phyloP scores from a whole-genome alignment of 495 filamentous ascomycete genomes.

The Talaromyces stipitatus region DNA sequence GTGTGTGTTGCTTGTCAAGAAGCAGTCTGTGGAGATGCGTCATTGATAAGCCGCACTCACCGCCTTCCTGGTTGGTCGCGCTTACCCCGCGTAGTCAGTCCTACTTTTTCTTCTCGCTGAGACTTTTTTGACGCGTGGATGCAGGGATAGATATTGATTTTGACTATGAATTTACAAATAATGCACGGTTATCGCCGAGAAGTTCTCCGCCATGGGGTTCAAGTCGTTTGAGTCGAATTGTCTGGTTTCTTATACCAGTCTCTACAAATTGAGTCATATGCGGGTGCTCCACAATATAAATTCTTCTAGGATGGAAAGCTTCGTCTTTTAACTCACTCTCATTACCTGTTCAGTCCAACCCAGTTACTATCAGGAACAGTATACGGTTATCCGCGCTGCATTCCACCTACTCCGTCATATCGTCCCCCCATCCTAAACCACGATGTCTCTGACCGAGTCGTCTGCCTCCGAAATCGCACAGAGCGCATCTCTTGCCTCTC shows the following conservation, averaged over 20 bases:
- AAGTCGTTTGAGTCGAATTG: too few species aligned
- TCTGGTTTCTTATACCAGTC: too few species aligned
- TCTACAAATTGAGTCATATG: background rate
- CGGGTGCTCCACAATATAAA: background rate
- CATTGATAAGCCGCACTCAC: background rate
- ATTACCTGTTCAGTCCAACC: too few species aligned
- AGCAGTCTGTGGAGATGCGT: background rate
- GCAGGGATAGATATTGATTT: background rate
- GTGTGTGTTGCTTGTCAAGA: background rate
- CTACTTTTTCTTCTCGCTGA: background rate
- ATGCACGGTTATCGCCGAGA: background rate
- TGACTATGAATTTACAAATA: too few species aligned
- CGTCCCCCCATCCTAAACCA: too few species aligned
- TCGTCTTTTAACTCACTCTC: too few species aligned
- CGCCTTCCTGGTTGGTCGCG: background rate
- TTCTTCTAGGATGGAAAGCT: constrained; percentile 4
- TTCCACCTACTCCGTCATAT: too few species aligned
- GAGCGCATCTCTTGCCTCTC: constrained; percentile 63
- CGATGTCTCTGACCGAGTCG: constrained; percentile 72
- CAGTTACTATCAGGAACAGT: too few species aligned
- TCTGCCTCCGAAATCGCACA: constrained; percentile 57
- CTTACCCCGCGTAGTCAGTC: background rate
- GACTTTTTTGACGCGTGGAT: background rate
- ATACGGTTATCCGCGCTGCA: too few species aligned
- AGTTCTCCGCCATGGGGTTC: background rate